Conservation (phyloP, 768 basidiomycete genomes). For the Suillus alpinus region DNA sequence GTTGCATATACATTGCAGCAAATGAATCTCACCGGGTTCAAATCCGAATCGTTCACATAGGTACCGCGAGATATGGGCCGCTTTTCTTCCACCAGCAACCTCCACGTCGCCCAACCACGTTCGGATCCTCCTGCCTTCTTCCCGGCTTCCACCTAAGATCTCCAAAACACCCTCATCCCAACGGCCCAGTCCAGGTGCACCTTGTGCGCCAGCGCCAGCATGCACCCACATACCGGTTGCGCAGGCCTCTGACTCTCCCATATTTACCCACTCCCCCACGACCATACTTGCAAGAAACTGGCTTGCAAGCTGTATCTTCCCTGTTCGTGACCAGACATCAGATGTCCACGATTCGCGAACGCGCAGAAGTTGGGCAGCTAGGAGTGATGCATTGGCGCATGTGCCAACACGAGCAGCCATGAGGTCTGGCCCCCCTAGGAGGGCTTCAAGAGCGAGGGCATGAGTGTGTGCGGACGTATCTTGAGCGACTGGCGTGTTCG, state of each 20-base stretch:
- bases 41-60: constrained; percentile 81
- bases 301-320: constrained; percentile 73
- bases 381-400: constrained; percentile 64
- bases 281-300: constrained; percentile 71
- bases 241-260: constrained; percentile 76
- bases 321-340: constrained; percentile 78
- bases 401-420: constrained; percentile 78
- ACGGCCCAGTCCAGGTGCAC: constrained; percentile 40
- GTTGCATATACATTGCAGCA: not conserved
- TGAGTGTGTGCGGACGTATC: constrained; percentile 82
- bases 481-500: constrained; percentile 72
- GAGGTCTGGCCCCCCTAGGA: constrained; percentile 73
- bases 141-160: constrained; percentile 71
- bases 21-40: constrained; percentile 53
- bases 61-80: constrained; percentile 69
- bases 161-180: constrained; percentile 83
- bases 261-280: constrained; percentile 66
- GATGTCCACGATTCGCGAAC: constrained; percentile 76
- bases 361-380: constrained; percentile 73
- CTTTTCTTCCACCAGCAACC: constrained; percentile 56
- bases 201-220: constrained; percentile 19
- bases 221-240: constrained; percentile 80
- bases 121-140: constrained; percentile 69
- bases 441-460: constrained; percentile 69
- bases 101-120: constrained; percentile 86